Base-by-base conservation (phyloP, 1,139 yeast species). In the Suhomyces coccinellae region DNA sequence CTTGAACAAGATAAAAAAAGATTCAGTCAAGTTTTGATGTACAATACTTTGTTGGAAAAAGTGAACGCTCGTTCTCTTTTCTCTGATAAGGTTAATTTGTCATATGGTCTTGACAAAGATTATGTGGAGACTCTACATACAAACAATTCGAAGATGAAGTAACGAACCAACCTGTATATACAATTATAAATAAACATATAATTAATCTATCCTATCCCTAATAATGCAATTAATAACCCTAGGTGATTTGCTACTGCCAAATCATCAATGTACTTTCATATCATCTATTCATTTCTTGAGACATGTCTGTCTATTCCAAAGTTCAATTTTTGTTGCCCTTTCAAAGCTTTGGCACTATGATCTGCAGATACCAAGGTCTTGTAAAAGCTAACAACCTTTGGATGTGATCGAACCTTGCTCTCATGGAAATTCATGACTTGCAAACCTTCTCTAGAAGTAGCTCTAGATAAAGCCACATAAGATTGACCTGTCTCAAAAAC, bases 361-460 rank as follows among this genome's bases (percentile, higher is more conserved):
- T 51, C 63, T 2, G 66, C 61, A 9, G 71, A 53, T 15, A 52
- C 40, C 41, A 73, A 59, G 1, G 66, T 60, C 26, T 64, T 55
- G 57, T 88, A 88, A 56, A 87, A 88, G 7, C 73, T 67, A 26
- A 72, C 69, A 3, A 88, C 96, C 51, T 73, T 79, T 0, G 73
- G 71, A 62, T 86, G 87, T 0, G 89, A 81, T 54, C 64, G 70
- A 6, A 87, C 83, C 54, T 78, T 81, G 1, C 61, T 56, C 33
- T 73, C 75, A 46, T 79, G 73, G 61, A 90, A 90, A 53, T 88
- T 85, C 43, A 82, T 61, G 1, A 90, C 87, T 55, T 88, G 96
- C 34, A 90, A 67, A 0, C 96, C 96, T 2, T 80, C 80, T 57
- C 96, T 71, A 6, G 86, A 79, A 0, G 83, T 86, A 1, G 96